Evolutionary conservation across 768 basidiomycete species (phyloP), one percentile per base, ranked within the genome.

Genomic region (Pleurotus cornucopiae): DNA sequence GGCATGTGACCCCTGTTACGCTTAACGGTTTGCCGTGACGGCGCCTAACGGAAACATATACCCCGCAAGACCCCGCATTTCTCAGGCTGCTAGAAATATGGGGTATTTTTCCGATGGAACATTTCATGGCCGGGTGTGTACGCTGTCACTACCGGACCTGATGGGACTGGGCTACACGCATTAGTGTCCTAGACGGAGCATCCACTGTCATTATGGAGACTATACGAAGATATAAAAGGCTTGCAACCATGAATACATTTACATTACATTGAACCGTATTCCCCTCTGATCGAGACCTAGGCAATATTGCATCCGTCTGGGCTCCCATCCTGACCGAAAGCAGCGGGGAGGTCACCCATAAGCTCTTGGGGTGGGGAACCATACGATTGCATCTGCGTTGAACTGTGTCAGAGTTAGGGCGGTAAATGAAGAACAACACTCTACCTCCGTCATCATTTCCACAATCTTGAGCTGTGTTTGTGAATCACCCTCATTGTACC

Each of bases 331-430:
- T 74, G 46, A 0, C 81, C 83, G 25, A 83, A 69, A n/a, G 88
- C 89, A 2, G 88, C 80, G 0, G 92, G 92, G 47, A 94, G 74
- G 0, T 84, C 81, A 1, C 91, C 92, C 88, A 94, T 92, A 49
- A 94, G 79, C 62, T 91, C 89, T 16, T 80, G 64, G 2, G 92
- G 92, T 0, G 91, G 92, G 3, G 86, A 80, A 5, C 92, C 91
- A 55, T 83, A 77, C 2, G 75, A 73, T 77, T 94, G 91, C 79
- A 94, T 85, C 89, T 91, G 59, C 40, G 16, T 18, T 52, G 51
- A 37, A 45, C 11, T 6, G 46, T 57, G 46, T 45, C 16, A 48
- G 20, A 20, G 38, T 21, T 30, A 41, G 52, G 14, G 26, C 55
- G 38, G 38, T 30, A 12, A 53, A 25, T 21, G 45, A 21, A 39